These are phyloP conservation scores for Candida ipomoeae DNA, from an alignment of 805 yeast species.

Conservation along the genomic window DNA sequence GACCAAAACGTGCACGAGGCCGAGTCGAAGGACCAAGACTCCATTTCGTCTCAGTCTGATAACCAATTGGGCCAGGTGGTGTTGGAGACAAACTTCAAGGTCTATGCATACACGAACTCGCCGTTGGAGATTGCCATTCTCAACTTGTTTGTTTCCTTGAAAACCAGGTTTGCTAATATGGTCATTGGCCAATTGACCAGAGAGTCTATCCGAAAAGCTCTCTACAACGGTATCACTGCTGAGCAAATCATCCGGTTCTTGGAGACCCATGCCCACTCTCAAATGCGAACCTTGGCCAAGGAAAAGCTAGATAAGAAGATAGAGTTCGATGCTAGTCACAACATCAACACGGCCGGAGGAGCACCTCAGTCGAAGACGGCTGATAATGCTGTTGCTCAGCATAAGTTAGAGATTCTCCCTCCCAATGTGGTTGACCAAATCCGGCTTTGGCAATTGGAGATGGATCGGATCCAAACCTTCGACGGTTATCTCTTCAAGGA, in stretches of 20 bases:
- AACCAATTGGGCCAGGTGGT: slow-evolving; percentile 63
- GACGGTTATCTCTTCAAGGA: slow-evolving; percentile 88
- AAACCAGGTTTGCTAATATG: slow-evolving; percentile 82
- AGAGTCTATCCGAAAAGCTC: slow-evolving; percentile 82
- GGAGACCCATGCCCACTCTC: slow-evolving; percentile 91
- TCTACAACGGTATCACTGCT: slow-evolving; percentile 86
- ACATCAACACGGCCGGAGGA: slow-evolving; percentile 43
- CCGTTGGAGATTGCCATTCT: slow-evolving; percentile 93
- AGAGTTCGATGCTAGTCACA: slow-evolving; percentile 55
- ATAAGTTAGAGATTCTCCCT: slow-evolving; percentile 65
- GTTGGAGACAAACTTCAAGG: slow-evolving; percentile 87
- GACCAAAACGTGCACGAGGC: slow-evolving; percentile 50
- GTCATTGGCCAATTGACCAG: slow-evolving; percentile 92
- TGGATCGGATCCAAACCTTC: slow-evolving; percentile 84
- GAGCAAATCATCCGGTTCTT: slow-evolving; percentile 89
- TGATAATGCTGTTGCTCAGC: slow-evolving; percentile 35
- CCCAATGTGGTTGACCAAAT: slow-evolving; percentile 98
- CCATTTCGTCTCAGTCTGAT: slow-evolving; percentile 17
- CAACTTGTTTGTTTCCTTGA: slow-evolving; percentile 80
- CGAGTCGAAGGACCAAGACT: slow-evolving; percentile 20
- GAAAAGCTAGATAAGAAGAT: slow-evolving; percentile 61
- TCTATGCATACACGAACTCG: slow-evolving; percentile 90
- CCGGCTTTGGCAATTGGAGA: slow-evolving; percentile 90
- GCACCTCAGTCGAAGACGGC: slow-evolving; percentile 31
- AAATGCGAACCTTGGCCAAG: slow-evolving; percentile 73